Base-by-base conservation (phyloP, 352 stramenopile species). In the Phytophthora pinifolia region DNA sequence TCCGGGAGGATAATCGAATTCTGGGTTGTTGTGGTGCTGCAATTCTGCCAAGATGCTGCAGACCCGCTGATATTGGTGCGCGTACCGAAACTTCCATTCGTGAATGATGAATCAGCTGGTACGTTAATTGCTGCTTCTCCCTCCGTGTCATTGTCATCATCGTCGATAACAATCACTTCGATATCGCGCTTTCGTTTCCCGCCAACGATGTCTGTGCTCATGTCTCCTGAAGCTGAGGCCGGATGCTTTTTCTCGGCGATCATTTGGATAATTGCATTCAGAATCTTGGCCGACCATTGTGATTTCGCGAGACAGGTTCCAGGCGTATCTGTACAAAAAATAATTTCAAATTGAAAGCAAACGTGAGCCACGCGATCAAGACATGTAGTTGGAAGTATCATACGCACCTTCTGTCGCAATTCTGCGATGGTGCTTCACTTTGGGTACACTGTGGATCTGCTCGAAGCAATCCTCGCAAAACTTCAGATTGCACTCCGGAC, bases 81-180 rank as follows among this genome's bases (percentile, higher is more conserved):
- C 34, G 42, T 30, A 15, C 30, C 22, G 2, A 29, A 20, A 38
- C 6, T 32, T 54, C 20, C 33, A 36, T 55, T 49, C 8, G 41
- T 4, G 38, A 25, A 15, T 22, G 20, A 36, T 47, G 31, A 14
- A 17, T 30, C 34, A n/a, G 1, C 39, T 29, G 29, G 32, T 6
- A 31, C 8, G 36, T 25, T 34, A 56, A 17, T 46, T 27, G 17
- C 9, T 41, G 25, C 13, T 34, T 51, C 2, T n/a, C 32, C 25
- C 9, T 54, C 54, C n/a, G 12, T 20, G 25, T 53, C 20, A 7
- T 60, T 60, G 15, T 78, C 69, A 4, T 73, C 41, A 15, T 73
- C 70, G 39, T 87, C 74, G 34, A 91, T 74, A 27, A 70, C 66
- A 25, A 91, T 89, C 25, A 87, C 62, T 49, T 91, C 80, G 22